Base-by-base conservation (phyloP, 139 green algal species). In the Trebouxia sp. region DNA sequence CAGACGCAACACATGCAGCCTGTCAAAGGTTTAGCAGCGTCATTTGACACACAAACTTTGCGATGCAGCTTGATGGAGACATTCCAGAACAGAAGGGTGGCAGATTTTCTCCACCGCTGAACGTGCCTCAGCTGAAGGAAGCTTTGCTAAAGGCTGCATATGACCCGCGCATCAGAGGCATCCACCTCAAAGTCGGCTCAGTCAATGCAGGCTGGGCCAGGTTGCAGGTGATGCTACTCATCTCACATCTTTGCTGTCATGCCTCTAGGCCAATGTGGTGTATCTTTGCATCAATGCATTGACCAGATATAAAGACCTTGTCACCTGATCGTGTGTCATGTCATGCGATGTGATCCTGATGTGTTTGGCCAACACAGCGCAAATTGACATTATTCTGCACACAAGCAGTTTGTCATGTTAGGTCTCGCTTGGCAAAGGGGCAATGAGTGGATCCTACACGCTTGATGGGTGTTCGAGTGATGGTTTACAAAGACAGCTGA, bases 121-220 rank as follows among this genome's bases (percentile, higher is more conserved):
- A 41, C 69, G 37, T 77, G 17, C 45, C 72, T 26, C 72, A 62
- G 72, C 14, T 77, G 67, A 77, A 77, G 39, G 76, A 91, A 26
- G 87, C 88, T 15, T 87, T 98, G 69, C 80, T 82, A 24, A 98
- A 98, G 85, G 95, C 95, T 9, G 93, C 95, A 0, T 79, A 91
- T 26, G 95, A 98, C 83, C 95, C 95, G 0, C 88, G 95, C 22
- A 78, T 98, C 17, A 80, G 48, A 39, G 93, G 93, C 7, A 77
- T 98, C 42, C 87, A 87, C 30, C 83, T 98, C n/a, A 96, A 97
- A 82, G 89, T 98, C 30, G 89, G 89, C 20, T 90, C 94, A 26
- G 79, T 97, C 42, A 79, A 56, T 58, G 82, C 39, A 65, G 91
- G 91, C 11, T 95, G 90, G 87, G 88, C 85, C 58, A 93, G 93